Percentiles rank a stretch among this genome's conserved stretches.
phyloP scores from a whole-genome alignment of 176 grass and related monocot genomes.

The Echinochloa phyllopogon region DNA sequence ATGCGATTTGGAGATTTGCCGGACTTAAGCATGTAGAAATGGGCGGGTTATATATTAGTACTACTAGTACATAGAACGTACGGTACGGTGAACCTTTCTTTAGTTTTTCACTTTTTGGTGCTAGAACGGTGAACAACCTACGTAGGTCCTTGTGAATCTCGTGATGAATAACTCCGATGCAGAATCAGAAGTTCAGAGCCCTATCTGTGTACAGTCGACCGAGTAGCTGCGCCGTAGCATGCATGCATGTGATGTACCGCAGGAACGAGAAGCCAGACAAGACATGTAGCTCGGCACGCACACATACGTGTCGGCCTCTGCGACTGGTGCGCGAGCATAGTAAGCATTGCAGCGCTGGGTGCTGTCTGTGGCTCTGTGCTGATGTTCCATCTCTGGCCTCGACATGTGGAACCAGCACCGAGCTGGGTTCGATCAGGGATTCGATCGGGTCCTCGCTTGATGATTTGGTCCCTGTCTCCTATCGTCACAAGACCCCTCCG shows the following conservation, averaged over 20 bases:
- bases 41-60: too few species aligned
- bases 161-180: not conserved
- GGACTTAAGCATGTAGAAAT: too few species aligned
- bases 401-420: conserved; percentile 27
- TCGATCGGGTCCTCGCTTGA: not conserved
- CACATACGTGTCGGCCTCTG: conserved; percentile 31
- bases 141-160: not conserved
- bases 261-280: not conserved
- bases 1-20: too few species aligned
- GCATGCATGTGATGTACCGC: not conserved
- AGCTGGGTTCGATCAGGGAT: not conserved
- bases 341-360: not conserved
- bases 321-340: not conserved
- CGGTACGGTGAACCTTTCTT: too few species aligned
- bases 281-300: conserved; percentile 1
- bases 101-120: too few species aligned
- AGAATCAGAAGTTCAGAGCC: not conserved
- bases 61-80: too few species aligned
- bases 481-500: conserved; percentile 11
- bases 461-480: conserved; percentile 15
- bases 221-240: not conserved
- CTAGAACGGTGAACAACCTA: too few species aligned
- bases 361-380: not conserved
- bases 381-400: not conserved
- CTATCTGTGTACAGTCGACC: not conserved